phyloP scores from a whole-genome alignment of 2,329 filamentous ascomycete species.

The Domatiomyces catenatus region DNA sequence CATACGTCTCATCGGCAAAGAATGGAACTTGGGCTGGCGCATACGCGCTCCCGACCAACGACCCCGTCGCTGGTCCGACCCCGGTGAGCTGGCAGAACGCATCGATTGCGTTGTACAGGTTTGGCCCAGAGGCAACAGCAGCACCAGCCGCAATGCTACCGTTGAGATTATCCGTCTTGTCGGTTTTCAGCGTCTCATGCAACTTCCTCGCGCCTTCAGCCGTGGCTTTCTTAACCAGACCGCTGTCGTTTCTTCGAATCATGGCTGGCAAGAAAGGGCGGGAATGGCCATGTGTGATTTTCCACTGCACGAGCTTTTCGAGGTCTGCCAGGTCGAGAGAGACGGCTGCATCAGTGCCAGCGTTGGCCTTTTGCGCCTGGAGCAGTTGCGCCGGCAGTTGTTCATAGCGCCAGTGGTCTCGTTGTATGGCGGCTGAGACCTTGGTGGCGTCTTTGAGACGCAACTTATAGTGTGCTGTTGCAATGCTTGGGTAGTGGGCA shows the following conservation, averaged over 20 bases:
- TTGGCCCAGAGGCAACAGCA: slow-evolving; percentile 15
- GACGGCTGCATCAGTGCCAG: neutral
- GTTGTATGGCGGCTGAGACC: slow-evolving; percentile 18
- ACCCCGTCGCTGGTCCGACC: slow-evolving; percentile 29
- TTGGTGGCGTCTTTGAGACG: slow-evolving; percentile 16
- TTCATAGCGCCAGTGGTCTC: slow-evolving; percentile 27
- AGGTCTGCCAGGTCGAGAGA: slow-evolving; percentile 24
- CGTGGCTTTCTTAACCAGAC: slow-evolving; percentile 17
- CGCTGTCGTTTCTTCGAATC: slow-evolving; percentile 24
- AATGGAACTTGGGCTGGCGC: slow-evolving; percentile 22
- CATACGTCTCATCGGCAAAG: slow-evolving; percentile 29
- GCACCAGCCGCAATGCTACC: slow-evolving; percentile 14
- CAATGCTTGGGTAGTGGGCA: neutral
- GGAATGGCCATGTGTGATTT: slow-evolving; percentile 27
- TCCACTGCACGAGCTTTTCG: slow-evolving; percentile 29
- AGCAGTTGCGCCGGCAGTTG: slow-evolving; percentile 19
- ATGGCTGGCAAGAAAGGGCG: slow-evolving; percentile 27
- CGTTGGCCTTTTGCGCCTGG: slow-evolving; percentile 8
- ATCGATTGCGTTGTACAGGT: slow-evolving; percentile 15
- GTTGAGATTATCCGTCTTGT: neutral
- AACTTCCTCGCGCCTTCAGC: neutral
- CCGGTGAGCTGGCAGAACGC: slow-evolving; percentile 25
- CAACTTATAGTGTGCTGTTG: slow-evolving; percentile 6
- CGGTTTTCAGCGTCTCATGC: neutral
- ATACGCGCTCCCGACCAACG: slow-evolving; percentile 26